These are phyloP conservation scores for Carex myosuroides DNA, from an alignment of 176 grass and related monocot genomes.

Conservation along the genomic window DNA sequence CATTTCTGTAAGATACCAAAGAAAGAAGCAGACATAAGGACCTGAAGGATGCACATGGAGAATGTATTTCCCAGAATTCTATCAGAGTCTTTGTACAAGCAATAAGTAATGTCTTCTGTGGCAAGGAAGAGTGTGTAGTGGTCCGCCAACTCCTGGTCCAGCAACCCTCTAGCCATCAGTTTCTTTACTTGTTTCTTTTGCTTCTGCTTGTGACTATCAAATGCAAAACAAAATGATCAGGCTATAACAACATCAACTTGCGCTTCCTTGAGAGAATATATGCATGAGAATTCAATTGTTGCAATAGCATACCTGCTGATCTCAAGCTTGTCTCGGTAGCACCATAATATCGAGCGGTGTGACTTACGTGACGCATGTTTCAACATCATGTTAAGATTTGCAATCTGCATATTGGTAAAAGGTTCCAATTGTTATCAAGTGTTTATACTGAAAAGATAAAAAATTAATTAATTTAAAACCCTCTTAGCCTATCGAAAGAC, in stretches of 20 bases:
- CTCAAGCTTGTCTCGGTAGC: slow-evolving; percentile 88
- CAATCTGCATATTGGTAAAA: slow-evolving; percentile 19
- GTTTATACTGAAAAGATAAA: neutral
- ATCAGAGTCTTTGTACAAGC: slow-evolving; percentile 79
- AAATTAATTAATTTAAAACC: neutral
- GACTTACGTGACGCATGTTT: slow-evolving; percentile 74
- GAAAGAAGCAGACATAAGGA: slow-evolving; percentile 9
- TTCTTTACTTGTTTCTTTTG: slow-evolving; percentile 91
- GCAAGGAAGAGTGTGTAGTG: slow-evolving; percentile 84
- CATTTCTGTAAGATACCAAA: neutral
- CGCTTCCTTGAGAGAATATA: neutral
- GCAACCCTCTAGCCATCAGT: slow-evolving; percentile 71
- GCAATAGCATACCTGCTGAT: slow-evolving; percentile 61
- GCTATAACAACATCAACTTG: neutral
- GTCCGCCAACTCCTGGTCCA: slow-evolving; percentile 87
- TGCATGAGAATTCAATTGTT: neutral
- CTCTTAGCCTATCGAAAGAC: neutral
- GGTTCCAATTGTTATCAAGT: slow-evolving; percentile 5
- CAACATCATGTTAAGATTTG: slow-evolving; percentile 87
- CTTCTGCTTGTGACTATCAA: slow-evolving; percentile 75
- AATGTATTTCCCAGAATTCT: slow-evolving; percentile 95
- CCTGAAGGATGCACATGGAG: slow-evolving; percentile 97
- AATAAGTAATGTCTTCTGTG: slow-evolving; percentile 74
- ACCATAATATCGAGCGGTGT: slow-evolving; percentile 70
- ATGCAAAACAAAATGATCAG: neutral